phyloP scores from a whole-genome alignment of 1,139 yeast genomes.

The Wickerhamiella infanticola region DNA sequence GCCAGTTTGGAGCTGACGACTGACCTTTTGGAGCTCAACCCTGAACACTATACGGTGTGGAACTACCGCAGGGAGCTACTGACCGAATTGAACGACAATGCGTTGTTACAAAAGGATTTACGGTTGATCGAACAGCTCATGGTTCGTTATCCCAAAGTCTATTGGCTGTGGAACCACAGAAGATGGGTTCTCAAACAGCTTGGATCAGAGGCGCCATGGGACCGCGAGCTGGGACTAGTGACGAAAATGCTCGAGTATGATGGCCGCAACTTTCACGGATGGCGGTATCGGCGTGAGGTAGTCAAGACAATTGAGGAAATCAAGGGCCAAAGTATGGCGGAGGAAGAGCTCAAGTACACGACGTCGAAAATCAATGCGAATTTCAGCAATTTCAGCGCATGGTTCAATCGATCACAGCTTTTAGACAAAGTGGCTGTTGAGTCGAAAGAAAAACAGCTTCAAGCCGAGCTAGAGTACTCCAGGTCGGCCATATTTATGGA shows the following conservation, averaged over 20 bases:
- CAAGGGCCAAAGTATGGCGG: conserved; percentile 11
- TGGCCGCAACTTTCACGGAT: conserved; percentile 80
- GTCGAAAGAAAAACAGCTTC: conserved; percentile 21
- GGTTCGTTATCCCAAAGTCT: conserved; percentile 65
- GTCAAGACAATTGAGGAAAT: conserved; percentile 36
- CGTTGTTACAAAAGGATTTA: conserved; percentile 43
- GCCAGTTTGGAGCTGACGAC: conserved; percentile 39
- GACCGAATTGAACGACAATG: conserved; percentile 18
- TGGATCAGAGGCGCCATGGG: conserved; percentile 47
- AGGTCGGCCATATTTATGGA: conserved; percentile 84
- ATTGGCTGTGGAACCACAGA: conserved; percentile 95
- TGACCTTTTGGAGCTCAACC: conserved; percentile 46
- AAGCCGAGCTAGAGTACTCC: conserved; percentile 48
- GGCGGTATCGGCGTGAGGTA: conserved; percentile 81
- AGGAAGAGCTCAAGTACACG: conserved; percentile 57
- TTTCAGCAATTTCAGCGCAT: conserved; percentile 87
- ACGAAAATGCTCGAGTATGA: conserved; percentile 55
- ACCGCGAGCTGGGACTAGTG: conserved; percentile 50
- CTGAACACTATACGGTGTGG: conserved; percentile 86
- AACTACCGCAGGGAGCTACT: conserved; percentile 71
- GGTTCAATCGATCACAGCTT: conserved; percentile 78
- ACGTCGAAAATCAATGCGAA: conserved; percentile 63
- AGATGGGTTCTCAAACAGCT: conserved; percentile 53
- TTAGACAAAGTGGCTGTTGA: conserved; percentile 20
- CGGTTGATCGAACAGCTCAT: conserved; percentile 43